Evolutionary conservation across 495 filamentous ascomycete genomes (phyloP), one percentile per base, ranked within the genome.

Genomic region (Venustampulla echinocandica): DNA sequence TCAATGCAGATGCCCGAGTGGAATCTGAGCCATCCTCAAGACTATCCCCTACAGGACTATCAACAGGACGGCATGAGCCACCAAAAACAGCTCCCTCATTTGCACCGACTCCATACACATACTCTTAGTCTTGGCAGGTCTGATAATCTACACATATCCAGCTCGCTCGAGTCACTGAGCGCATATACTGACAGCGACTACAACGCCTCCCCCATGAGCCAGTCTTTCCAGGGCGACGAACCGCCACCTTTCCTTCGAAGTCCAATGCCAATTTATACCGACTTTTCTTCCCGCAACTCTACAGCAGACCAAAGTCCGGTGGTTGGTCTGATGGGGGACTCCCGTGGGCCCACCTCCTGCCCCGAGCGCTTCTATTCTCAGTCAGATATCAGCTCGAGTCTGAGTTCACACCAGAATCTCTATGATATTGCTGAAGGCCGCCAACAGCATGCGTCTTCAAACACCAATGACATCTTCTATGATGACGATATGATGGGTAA

Each of bases 231-330:
- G 1, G 58, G 70, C 52, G 70, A 76, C 22, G 73, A 77, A 27
- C n/a, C n/a, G n/a, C n/a, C n/a, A n/a, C 57, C 66, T 5, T 76
- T 65, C 42, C 59, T 73, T 19, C 65, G 71, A 50, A 76, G 74
- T 61, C 72, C 74, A 7, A 63, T 64, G 2, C 61, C 72, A 36
- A 63, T 74, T 40, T 77, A 76, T 54, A 71, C 74, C 22, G 66
- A 54, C 56, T 76, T 61, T 47, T 68, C 67, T 9, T 55, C 56
- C 37, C 69, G 73, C 20, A 67, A 60, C 49, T 69, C 71, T 11
- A 64, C 66, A 5, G 58, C 67, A 1, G 67, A 71, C 21, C 70
- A 71, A 48, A 75, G 73, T 55, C 72, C 71, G n/a, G 63, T 65
- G n/a, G 25, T 36, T 53, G 65, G 38, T 42, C 69, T 74, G 61